phyloP scores from a whole-genome alignment of 208 protist species.

The Crithidia expoeki region DNA sequence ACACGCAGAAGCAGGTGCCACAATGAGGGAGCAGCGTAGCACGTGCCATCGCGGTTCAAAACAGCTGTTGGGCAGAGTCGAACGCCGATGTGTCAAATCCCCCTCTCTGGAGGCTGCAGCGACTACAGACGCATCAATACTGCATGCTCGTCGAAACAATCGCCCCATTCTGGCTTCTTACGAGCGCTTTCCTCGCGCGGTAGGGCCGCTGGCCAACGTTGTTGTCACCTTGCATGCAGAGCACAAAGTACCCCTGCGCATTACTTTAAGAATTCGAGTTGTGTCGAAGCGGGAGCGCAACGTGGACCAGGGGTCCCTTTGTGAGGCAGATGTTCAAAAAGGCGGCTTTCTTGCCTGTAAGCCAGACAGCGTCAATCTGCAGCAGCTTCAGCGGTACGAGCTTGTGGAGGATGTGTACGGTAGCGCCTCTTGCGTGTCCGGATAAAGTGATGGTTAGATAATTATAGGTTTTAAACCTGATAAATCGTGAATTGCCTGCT shows the following conservation, averaged over 20 bases:
- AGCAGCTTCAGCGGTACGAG: conserved; percentile 5
- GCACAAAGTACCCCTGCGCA: background rate
- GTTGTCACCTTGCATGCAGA: background rate
- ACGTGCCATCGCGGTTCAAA: no score
- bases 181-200: conserved; percentile 7
- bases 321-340: background rate
- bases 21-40: no score
- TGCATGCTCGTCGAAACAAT: no score
- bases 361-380: background rate
- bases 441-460: no score
- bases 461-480: no score
- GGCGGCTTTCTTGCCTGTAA: conserved; percentile 4
- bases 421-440: background rate
- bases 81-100: no score
- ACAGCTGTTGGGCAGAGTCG: no score
- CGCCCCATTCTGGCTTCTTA: conserved; percentile 1
- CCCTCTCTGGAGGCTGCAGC: no score
- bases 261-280: background rate
- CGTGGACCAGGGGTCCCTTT: background rate
- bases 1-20: no score
- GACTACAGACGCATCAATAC: no score
- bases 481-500: no score
- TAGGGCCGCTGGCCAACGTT: conserved; percentile 15
- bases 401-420: background rate
- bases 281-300: background rate